Evolutionary conservation across 371 early-diverging fungal species (phyloP), one percentile per base, ranked within the genome.

Genomic region (Actinomortierella ambigua): DNA sequence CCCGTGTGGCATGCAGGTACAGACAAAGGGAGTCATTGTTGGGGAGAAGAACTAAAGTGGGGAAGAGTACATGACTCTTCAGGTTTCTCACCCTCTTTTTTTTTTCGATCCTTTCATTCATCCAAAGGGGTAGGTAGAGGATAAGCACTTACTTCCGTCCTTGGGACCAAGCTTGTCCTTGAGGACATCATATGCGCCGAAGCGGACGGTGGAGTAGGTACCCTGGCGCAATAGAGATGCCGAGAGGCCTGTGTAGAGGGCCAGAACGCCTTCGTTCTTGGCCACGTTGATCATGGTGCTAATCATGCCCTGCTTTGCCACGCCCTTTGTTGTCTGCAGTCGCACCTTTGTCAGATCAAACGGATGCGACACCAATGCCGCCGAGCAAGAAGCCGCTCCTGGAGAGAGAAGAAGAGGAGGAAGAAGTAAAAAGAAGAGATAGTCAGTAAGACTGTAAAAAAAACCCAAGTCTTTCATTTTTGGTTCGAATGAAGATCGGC

Each of bases 261-360:
- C 85, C 2, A 81, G 52, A 20, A 82, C 46, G 0, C 86, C 85
- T 54, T 85, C 89, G 23, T 78, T 65, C 13, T 68, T 63, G n/a
- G 78, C 78, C 17, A 87, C 79, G 44, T 76, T 77, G 48, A 85
- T 63, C 67, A 82, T 73, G 29, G 84, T 85, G 11, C 77, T 60
- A 24, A 89, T 79, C 75, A 88, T 79, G 23, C 84, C 77, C 23
- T 63, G 80, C 29, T 69, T 75, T 14, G 51, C 71, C 46, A 77
- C 70, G 2, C 86, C 85, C 41, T 85, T 83, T 4, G 79, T 76
- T 18, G 90, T 95, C 70, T 95, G 96, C 52, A 95, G 73, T 13
- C 95, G 85, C 28, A 95, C 93, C 75, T 95, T 94, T 52, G 93
- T 80, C 57, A 93, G 80, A 77, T 95, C 95, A 39, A 94, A 86